These are phyloP conservation scores for Tylopilus orsonianus DNA, from an alignment of 1,284 basidiomycete genomes.

Conservation along the genomic window DNA sequence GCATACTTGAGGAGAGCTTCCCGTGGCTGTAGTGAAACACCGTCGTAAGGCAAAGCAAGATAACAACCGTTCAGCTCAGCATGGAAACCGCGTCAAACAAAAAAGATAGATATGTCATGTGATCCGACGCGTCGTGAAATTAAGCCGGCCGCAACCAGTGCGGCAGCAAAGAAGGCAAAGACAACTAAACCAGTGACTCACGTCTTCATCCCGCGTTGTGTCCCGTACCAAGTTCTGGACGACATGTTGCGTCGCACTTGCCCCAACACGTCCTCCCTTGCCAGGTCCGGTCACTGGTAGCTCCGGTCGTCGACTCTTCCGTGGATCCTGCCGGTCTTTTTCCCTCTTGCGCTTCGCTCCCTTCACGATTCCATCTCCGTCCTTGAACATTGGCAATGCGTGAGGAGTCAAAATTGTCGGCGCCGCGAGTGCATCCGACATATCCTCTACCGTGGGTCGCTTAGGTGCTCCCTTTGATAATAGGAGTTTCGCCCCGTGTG, in stretches of 20 bases:
- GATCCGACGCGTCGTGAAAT: conserved; percentile 14
- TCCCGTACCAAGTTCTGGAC: conserved; percentile 92
- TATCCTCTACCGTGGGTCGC: conserved; percentile 77
- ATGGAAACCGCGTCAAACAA: conserved; percentile 5
- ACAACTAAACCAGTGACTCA: conserved; percentile 55
- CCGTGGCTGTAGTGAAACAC: conserved; percentile 66
- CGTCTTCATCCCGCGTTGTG: conserved; percentile 87
- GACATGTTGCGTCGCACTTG: conserved; percentile 92
- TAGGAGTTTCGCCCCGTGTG: conserved; percentile 89
- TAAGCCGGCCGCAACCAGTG: conserved; percentile 5
- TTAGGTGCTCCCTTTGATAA: conserved; percentile 74
- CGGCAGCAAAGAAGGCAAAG: conserved; percentile 1
- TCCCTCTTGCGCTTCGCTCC: conserved; percentile 85
- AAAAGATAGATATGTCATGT: conserved; percentile 16
- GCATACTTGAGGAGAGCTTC: conserved; percentile 97
- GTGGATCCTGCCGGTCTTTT: conserved; percentile 82
- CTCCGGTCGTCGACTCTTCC: conserved; percentile 88
- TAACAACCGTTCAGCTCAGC: conserved; percentile 23
- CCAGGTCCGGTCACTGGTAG: conserved; percentile 92
- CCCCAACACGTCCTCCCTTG: conserved; percentile 89
- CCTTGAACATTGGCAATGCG: conserved; percentile 85
- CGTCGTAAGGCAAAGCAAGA: conserved; percentile 20
- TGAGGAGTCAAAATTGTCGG: conserved; percentile 89
- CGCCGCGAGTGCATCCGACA: conserved; percentile 79
- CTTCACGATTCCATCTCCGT: conserved; percentile 68